Percentiles rank a stretch among this genome's conserved stretches.
Conservation (phyloP, 2,329 filamentous ascomycete genomes). For the Ophioceras dolichostomum region DNA sequence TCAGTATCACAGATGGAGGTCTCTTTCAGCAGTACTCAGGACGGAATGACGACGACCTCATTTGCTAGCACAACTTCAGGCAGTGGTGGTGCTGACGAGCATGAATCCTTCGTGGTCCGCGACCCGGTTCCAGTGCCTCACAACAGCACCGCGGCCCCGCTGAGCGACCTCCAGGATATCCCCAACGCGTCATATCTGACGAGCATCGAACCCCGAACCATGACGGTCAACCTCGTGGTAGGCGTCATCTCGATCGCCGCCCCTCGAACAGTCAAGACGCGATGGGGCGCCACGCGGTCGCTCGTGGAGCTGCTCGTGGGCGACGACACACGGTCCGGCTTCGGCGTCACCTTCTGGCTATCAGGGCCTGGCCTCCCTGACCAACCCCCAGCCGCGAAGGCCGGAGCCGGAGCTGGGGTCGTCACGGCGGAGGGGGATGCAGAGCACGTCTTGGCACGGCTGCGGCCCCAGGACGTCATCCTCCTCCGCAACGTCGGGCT, state of each 20-base stretch:
- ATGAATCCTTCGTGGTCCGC: neutral
- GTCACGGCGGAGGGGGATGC: too few species aligned
- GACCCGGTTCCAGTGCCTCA: slow-evolving; percentile 1
- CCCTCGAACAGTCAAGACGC: slow-evolving; percentile 55
- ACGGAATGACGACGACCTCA: too few species aligned
- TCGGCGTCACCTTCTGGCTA: slow-evolving; percentile 79
- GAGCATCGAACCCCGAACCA: slow-evolving; percentile 63
- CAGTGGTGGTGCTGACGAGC: neutral
- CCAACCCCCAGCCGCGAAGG: neutral
- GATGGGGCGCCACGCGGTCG: slow-evolving; percentile 47
- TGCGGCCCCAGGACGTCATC: slow-evolving; percentile 65
- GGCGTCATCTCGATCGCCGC: slow-evolving; percentile 62
- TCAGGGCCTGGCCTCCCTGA: too few species aligned
- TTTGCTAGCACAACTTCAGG: too few species aligned
- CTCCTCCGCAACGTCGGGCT: slow-evolving; percentile 71
- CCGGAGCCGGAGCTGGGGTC: slow-evolving; percentile 15
- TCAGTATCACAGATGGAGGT: too few species aligned
- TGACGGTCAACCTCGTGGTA: slow-evolving; percentile 72
- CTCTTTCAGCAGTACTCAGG: slow-evolving; percentile 23
- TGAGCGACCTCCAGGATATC: slow-evolving; percentile 57
- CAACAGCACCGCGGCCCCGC: slow-evolving; percentile 17
- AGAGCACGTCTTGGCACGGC: slow-evolving; percentile 23
- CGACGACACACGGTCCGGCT: slow-evolving; percentile 73
- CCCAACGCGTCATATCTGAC: slow-evolving; percentile 54
- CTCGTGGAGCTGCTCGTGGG: slow-evolving; percentile 71